Evolutionary conservation across 192 early-diverging fungal species (phyloP).

Genomic region (Coemansia furcata): DNA sequence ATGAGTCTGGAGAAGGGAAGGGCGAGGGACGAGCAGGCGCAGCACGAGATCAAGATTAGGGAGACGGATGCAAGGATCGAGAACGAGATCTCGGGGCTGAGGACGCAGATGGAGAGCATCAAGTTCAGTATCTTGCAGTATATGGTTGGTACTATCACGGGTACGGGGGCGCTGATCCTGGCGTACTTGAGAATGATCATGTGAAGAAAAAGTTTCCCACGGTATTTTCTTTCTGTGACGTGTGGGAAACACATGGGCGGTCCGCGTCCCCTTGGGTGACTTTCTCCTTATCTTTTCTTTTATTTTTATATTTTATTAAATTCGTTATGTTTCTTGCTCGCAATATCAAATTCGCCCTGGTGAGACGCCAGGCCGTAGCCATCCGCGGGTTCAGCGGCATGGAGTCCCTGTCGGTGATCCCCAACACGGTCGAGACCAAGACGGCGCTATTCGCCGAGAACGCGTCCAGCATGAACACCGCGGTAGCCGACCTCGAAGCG

Average conservation of each 20-base stretch:
- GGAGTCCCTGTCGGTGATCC: constrained; percentile 32
- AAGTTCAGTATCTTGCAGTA: constrained; percentile 80
- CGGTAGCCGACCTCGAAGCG: constrained; percentile 31
- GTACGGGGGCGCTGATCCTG: constrained; percentile 76
- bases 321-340: not conserved
- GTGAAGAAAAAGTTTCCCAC: constrained; percentile 29
- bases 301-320: not conserved
- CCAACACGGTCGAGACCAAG: constrained; percentile 28
- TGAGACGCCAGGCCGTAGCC: not conserved
- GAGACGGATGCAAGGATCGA: constrained; percentile 89
- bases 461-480: constrained; percentile 31
- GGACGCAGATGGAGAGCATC: constrained; percentile 86
- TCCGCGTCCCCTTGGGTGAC: no score
- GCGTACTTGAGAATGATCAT: constrained; percentile 55
- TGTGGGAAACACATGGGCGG: not conserved
- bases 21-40: constrained; percentile 80
- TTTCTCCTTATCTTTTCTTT: not conserved
- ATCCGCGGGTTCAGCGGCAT: not conserved
- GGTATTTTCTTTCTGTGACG: not conserved
- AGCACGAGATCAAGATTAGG: constrained; percentile 79
- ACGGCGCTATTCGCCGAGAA: constrained; percentile 40
- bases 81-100: constrained; percentile 75
- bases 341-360: not conserved
- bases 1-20: constrained; percentile 86
- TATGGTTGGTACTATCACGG: constrained; percentile 82